Conservation (phyloP, 768 basidiomycete genomes). For the Pulveroboletus sp. region DNA sequence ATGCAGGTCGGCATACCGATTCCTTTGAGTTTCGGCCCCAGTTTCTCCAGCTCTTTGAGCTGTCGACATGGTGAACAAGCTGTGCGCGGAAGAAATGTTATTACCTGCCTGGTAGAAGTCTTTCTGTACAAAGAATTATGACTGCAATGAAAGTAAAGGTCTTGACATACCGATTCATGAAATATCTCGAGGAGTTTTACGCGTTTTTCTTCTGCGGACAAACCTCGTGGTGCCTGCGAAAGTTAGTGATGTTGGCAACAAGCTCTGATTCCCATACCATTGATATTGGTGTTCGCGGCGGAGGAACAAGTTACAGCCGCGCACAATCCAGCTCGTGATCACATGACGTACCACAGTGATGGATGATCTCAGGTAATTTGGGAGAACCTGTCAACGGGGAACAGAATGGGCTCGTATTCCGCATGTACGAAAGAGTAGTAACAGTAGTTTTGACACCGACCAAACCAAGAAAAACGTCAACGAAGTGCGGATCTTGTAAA, state of each 20-base stretch:
- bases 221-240: constrained; percentile 69
- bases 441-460: constrained; percentile 14
- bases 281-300: not conserved
- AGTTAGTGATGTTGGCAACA: not conserved
- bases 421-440: constrained; percentile 14
- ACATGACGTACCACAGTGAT: constrained; percentile 23
- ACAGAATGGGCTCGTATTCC: constrained; percentile 27
- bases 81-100: not conserved
- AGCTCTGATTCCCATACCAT: constrained; percentile 18
- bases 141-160: not conserved
- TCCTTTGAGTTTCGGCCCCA: constrained; percentile 85
- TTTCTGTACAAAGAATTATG: constrained; percentile 46
- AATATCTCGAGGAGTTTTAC: constrained; percentile 89
- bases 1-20: constrained; percentile 54
- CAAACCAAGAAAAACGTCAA: constrained; percentile 22
- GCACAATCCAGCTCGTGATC: constrained; percentile 5
- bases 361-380: not conserved
- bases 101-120: constrained; percentile 71
- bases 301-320: not conserved
- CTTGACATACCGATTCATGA: constrained; percentile 69
- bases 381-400: not conserved
- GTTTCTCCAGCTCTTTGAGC: constrained; percentile 92
- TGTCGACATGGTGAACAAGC: constrained; percentile 23
- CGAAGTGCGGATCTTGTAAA: constrained; percentile 8
- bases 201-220: constrained; percentile 89